phyloP scores from a whole-genome alignment of 495 filamentous ascomycete species.

The Penicillium diatomitis region DNA sequence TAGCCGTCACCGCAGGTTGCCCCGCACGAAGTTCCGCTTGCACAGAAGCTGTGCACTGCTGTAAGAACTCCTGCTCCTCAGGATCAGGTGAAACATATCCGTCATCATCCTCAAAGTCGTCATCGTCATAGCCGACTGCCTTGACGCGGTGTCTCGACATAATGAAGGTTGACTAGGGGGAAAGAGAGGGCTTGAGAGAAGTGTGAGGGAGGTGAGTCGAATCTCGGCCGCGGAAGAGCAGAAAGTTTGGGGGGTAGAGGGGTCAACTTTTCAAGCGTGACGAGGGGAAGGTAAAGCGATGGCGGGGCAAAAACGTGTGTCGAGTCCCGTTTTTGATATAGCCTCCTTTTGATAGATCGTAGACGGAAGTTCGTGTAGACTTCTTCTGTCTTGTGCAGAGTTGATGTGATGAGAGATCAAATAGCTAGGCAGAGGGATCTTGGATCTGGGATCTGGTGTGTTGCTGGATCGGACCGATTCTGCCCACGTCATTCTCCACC shows the following conservation, averaged over 20 bases:
- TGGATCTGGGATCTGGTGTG: not conserved
- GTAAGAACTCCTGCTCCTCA: constrained; percentile 33
- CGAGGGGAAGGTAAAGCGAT: not conserved
- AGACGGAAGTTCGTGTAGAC: no score
- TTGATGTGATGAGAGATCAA: not conserved
- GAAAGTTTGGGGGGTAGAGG: not conserved
- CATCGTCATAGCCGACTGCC: constrained; percentile 36
- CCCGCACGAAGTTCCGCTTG: constrained; percentile 30
- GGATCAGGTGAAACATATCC: constrained; percentile 36
- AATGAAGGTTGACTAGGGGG: constrained; percentile 1
- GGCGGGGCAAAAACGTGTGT: no score
- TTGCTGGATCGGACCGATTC: constrained; percentile 3
- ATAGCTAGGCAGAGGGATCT: not conserved
- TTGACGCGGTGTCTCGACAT: constrained; percentile 45
- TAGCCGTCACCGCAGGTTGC: constrained; percentile 30
- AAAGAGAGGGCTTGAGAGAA: not conserved
- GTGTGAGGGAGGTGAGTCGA: not conserved
- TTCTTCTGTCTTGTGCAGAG: no score
- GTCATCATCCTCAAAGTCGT: constrained; percentile 33
- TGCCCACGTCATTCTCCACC: constrained; percentile 33
- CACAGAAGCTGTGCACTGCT: constrained; percentile 32
- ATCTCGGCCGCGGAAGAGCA: not conserved
- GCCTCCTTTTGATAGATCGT: no score
- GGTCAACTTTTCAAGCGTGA: not conserved
- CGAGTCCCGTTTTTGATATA: no score